Percentiles rank a stretch among this genome's conserved stretches.
These are phyloP conservation scores for Pholiota adiposa DNA, from an alignment of 1,284 basidiomycete species.

Conservation along the genomic window DNA sequence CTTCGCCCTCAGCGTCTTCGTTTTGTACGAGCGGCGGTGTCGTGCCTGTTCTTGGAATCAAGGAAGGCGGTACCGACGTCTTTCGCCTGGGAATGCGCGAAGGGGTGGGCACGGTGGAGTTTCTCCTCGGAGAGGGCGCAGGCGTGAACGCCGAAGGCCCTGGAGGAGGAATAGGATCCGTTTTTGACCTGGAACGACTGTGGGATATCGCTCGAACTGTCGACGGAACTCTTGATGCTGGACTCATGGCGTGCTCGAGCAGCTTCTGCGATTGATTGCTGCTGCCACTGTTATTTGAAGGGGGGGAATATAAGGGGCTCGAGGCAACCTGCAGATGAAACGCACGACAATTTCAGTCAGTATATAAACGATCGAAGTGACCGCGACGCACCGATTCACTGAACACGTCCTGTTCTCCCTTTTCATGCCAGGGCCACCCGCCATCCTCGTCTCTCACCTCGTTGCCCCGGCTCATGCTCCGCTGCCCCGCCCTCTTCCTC, in stretches of 20 bases:
- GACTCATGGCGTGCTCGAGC: neutral
- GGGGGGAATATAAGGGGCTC: conserved; percentile 16
- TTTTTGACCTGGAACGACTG: conserved; percentile 25
- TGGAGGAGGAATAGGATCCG: conserved; percentile 20
- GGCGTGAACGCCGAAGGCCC: neutral
- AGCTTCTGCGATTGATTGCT: conserved; percentile 1
- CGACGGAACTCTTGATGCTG: neutral
- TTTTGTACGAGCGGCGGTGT: conserved; percentile 29
- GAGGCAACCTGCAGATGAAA: conserved; percentile 6
- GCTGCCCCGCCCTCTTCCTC: conserved; percentile 11
- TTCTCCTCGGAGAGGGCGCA: conserved; percentile 16
- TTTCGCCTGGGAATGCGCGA: conserved; percentile 12
- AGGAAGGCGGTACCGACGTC: neutral
- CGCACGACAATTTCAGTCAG: neutral
- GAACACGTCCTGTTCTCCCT: neutral
- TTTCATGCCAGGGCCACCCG: conserved; percentile 32
- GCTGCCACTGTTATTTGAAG: conserved; percentile 13
- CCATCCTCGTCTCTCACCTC: conserved; percentile 35
- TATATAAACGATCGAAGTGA: neutral
- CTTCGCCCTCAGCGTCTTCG: conserved; percentile 20
- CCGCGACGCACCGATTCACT: conserved; percentile 14
- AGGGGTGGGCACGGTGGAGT: conserved; percentile 15
- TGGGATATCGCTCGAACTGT: conserved; percentile 7
- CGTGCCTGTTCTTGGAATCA: conserved; percentile 19
- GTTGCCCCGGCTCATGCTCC: conserved; percentile 21